Evolutionary conservation across 176 grass and related monocot genomes (phyloP), one percentile per base, ranked within the genome.

Genomic region (Otatea glauca): DNA sequence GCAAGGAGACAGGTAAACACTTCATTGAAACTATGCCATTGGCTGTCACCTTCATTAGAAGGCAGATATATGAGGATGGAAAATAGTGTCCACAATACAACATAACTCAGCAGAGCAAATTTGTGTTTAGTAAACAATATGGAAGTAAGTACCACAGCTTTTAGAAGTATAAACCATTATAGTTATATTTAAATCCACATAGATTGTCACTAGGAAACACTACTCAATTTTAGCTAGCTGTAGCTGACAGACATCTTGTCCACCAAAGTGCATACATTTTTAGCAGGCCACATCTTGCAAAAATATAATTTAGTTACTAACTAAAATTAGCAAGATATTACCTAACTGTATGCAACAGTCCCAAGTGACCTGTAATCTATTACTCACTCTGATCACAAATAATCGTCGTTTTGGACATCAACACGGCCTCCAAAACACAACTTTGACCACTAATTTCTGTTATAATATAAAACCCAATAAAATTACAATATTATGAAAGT

Each of bases 41-140:
- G 95, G 95, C 72, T 94, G 90, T 81, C 95, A 81, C 84, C 95
- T 91, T 92, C 95, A 83, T 29, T 13, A 25, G 12, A 74, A 45
- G 20, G 48, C 0, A 45, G 37, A 21, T 77, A 14, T 75, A 72
- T 10, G 25, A 53, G 21, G n/a, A 65, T 18, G 45, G 5, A 51
- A 10, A 34, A 8, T 35, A 62, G 49, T 55, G 23, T 14, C 38
- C 10, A 39, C 14, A 20, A 21, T 25, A 74, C 24, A 74, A 69
- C 12, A 74, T 16, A 41, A 58, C 42, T n/a, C 15, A 7, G 2
- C n/a, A 23, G 6, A 74, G 29, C 12, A 21, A 35, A 75, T 58
- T 17, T 47, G 34, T 38, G 0, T 24, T 27, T 54, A 76, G 16
- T 21, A 68, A 54, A 68, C 18, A 60, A 48, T 72, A 21, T 70